A percentile compares a stretch with the other conserved stretches of the same genome.
Evolutionary conservation across 148 eudicot genomes (phyloP).

Genomic region (Rhododendron williamsianum): DNA sequence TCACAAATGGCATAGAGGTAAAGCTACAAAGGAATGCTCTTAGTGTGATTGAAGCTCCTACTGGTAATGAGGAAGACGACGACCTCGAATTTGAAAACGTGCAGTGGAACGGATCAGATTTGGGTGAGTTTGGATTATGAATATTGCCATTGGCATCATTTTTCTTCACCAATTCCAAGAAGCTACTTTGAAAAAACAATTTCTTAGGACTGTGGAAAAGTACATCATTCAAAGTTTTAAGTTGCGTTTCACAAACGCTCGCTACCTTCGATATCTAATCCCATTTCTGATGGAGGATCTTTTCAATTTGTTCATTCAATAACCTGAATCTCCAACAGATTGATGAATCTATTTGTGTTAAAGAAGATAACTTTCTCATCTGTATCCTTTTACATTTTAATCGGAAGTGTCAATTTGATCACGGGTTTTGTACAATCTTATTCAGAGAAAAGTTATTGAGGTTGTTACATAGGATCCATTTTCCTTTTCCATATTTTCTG

Average conservation of each 20-base stretch:
- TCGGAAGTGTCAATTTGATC: background rate
- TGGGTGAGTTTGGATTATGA: constrained; percentile 30
- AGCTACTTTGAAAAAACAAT: background rate
- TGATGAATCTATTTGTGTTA: background rate
- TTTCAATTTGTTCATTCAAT: background rate
- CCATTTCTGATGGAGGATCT: background rate
- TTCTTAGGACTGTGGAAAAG: background rate
- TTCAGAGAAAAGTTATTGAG: constrained; percentile 14
- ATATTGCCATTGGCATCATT: background rate
- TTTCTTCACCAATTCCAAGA: background rate
- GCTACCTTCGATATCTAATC: background rate
- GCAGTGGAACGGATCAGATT: constrained; percentile 44
- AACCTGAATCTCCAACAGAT: background rate
- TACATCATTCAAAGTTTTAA: background rate
- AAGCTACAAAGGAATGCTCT: constrained; percentile 67
- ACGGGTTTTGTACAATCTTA: background rate
- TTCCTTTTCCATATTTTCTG: constrained; percentile 6
- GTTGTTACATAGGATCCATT: constrained; percentile 36
- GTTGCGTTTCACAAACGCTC: background rate
- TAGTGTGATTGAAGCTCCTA: constrained; percentile 64
- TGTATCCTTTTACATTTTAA: background rate
- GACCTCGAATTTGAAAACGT: constrained; percentile 52
- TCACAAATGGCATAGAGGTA: constrained; percentile 71
- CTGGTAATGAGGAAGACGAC: constrained; percentile 68
- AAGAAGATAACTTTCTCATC: background rate